Conservation (phyloP, 176 grass and related monocot species). For the Canna indica region DNA sequence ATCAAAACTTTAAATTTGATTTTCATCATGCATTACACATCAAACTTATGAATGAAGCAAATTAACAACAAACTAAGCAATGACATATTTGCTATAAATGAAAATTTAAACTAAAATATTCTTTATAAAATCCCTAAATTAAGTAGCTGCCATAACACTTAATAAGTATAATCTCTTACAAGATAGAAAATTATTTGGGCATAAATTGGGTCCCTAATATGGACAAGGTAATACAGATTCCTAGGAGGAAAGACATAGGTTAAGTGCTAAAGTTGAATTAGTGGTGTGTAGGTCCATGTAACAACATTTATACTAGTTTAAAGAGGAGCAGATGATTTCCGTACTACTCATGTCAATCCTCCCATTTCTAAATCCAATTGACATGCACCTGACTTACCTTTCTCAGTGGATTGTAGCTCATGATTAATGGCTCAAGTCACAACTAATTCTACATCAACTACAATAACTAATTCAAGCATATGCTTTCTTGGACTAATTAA, state of each 20-base stretch:
- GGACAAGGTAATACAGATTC: not conserved
- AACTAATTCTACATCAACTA: not conserved
- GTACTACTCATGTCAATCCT: not conserved
- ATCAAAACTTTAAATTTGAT: no score
- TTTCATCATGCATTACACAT: no score
- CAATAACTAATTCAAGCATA: not conserved
- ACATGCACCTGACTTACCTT: not conserved
- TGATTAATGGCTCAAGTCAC: not conserved
- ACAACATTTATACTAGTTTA: not conserved
- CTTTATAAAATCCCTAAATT: no score
- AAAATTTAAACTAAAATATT: no score
- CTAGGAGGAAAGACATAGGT: slow-evolving; percentile 1
- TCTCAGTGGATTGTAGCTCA: not conserved
- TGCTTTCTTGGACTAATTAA: not conserved
- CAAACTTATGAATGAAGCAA: no score
- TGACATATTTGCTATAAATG: no score
- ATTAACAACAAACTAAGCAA: no score
- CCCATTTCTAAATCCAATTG: not conserved
- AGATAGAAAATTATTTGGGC: no score
- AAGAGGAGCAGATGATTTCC: not conserved
- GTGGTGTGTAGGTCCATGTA: not conserved
- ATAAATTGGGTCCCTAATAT: not conserved
- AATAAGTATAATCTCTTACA: no score
- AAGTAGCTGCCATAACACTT: no score
- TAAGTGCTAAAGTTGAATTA: not conserved